Percentiles rank a stretch among this genome's conserved stretches.
These are phyloP conservation scores for Aeschynomene evenia DNA, from an alignment of 306 rosid genomes.

Conservation along the genomic window DNA sequence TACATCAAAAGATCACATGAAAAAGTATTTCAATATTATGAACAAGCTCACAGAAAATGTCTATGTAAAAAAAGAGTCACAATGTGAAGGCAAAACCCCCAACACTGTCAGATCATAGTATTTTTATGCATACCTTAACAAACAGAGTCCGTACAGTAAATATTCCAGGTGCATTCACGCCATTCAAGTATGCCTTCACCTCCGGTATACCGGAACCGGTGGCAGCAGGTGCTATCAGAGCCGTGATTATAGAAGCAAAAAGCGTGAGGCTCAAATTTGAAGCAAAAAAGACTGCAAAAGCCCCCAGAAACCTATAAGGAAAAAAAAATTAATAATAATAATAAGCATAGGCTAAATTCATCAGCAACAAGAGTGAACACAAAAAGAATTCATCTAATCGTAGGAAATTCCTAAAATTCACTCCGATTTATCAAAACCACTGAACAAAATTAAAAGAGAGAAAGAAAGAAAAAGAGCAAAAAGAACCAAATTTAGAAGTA, in stretches of 20 bases:
- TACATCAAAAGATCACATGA: background rate
- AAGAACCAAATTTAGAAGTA: background rate
- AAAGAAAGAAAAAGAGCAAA: too few relatives aligned
- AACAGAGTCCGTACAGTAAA: conserved; percentile 56
- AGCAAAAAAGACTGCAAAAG: conserved; percentile 60
- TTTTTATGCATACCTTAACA: conserved; percentile 56
- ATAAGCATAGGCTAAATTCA: background rate
- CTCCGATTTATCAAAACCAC: background rate
- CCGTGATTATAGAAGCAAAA: conserved; percentile 66
- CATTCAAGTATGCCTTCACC: conserved; percentile 94
- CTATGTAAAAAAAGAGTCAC: background rate
- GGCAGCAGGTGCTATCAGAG: conserved; percentile 77
- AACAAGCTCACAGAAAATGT: background rate
- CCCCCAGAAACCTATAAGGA: conserved; percentile 57
- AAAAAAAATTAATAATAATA: too few relatives aligned
- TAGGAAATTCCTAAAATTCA: background rate
- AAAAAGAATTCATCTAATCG: background rate
- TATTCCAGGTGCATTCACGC: conserved; percentile 90
- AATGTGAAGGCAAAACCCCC: background rate
- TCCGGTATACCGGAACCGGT: conserved; percentile 95
- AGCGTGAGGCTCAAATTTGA: conserved; percentile 76
- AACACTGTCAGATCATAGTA: background rate
- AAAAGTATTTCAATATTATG: background rate
- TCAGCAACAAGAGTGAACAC: conserved; percentile 35
- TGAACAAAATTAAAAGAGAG: background rate